Base-by-base conservation (phyloP, 23 red algal species). In the Gracilaria caudata region DNA sequence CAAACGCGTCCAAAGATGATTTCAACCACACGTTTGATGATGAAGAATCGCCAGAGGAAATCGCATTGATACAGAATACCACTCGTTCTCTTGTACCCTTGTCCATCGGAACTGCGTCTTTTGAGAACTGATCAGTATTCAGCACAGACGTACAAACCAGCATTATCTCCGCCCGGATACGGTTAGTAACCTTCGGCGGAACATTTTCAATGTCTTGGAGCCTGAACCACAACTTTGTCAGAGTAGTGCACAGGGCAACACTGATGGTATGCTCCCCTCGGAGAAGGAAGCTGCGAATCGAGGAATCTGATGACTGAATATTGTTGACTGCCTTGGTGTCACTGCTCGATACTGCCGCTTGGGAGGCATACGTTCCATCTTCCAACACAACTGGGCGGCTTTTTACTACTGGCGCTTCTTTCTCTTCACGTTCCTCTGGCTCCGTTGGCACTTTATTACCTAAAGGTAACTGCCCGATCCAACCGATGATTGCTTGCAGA, bases 331-430 rank as follows among this genome's bases (percentile, higher is more conserved):
- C 40, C 43, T 75, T 75, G 21, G 49, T 57, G 8, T 63, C 55
- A 4, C 35, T 76, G 25, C 46, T 51, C n/a, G 65, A 44, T 43
- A 54, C 79, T 1, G 78, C 81, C 25, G 41, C 84, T 51, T 99
- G 92, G 17, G 97, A 85, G 14, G 97, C 97, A 70, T 99, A 99
- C 20, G 97, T 99, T 32, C 97, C 97, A 81, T 99, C 97, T 24
- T 89, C 80, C 51, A 99, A 83, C 6, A 99, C 89, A 47, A 77
- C 81, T 2, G 97, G 90, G 29, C 90, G 90, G 39, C 46, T 77
- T 14, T 28, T 36, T n/a, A 53, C 39, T 12, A 26, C 40, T 25
- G 56, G 57, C 1, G 70, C n/a, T 70, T 95, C 86, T 14, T 43
- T 56, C 43, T 95, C 86, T 60, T 86, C 86, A 37, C 40, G 51